These are phyloP conservation scores for Mrakia frigida DNA, from an alignment of 768 basidiomycete genomes.

Conservation along the genomic window DNA sequence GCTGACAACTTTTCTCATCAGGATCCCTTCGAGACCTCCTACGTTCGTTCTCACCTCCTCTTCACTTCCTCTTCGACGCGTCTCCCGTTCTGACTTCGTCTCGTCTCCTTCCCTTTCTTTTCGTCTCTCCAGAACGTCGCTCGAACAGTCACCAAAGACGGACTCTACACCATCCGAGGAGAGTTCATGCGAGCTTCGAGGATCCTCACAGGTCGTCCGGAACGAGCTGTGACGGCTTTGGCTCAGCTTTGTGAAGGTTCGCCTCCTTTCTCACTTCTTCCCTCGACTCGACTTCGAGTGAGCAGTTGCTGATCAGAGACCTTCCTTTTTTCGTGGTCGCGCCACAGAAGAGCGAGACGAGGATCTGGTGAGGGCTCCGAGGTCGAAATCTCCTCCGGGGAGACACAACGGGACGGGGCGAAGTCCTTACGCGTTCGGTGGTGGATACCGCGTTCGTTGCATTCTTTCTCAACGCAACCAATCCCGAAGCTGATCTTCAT, in stretches of 20 bases:
- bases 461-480: too few relatives aligned
- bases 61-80: neutral
- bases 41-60: constrained; percentile 39
- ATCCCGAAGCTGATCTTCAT: neutral
- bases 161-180: constrained; percentile 95
- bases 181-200: constrained; percentile 96
- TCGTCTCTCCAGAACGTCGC: constrained; percentile 77
- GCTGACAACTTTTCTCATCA: constrained; percentile 40
- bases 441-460: neutral
- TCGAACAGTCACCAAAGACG: constrained; percentile 92
- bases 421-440: constrained; percentile 4
- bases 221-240: constrained; percentile 72
- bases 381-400: constrained; percentile 19
- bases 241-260: constrained; percentile 77
- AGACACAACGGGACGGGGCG: constrained; percentile 3
- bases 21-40: constrained; percentile 97
- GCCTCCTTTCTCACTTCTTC: neutral
- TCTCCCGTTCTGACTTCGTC: neutral
- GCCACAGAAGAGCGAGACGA: constrained; percentile 16
- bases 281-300: neutral
- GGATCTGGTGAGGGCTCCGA: constrained; percentile 17
- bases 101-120: neutral
- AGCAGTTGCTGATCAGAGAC: neutral
- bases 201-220: constrained; percentile 71
- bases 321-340: neutral